phyloP scores from a whole-genome alignment of 2,329 filamentous ascomycete species.

The Scytalidium sp. region DNA sequence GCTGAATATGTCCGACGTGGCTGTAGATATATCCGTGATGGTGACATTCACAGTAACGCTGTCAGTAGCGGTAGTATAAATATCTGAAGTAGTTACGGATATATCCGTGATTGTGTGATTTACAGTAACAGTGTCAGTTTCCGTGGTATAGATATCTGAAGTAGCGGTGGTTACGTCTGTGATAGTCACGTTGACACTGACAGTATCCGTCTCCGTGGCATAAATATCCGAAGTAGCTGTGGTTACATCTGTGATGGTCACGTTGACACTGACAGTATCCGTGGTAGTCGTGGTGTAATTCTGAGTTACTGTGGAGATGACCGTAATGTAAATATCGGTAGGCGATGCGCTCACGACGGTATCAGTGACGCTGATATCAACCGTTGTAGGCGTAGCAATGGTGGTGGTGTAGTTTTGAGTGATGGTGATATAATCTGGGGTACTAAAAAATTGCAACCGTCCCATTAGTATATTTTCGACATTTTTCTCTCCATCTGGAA shows the following conservation, averaged over 20 bases:
- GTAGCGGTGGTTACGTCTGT: neutral
- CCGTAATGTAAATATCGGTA: neutral
- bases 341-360: neutral
- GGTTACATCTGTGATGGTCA: neutral
- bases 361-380: neutral
- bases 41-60: neutral
- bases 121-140: neutral
- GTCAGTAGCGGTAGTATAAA: neutral
- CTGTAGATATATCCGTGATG: neutral
- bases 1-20: neutral
- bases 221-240: neutral
- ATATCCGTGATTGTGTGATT: neutral
- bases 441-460: neutral
- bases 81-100: neutral
- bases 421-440: neutral
- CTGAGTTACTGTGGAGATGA: neutral
- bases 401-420: neutral
- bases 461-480: neutral
- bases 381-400: neutral
- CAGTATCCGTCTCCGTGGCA: neutral
- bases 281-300: neutral
- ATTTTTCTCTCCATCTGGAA: neutral
- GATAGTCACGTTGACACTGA: neutral
- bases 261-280: neutral
- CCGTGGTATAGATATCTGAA: conserved; percentile 3